Conservation (phyloP, 495 filamentous ascomycete species). For the Hapsidospora chrysogenum region DNA sequence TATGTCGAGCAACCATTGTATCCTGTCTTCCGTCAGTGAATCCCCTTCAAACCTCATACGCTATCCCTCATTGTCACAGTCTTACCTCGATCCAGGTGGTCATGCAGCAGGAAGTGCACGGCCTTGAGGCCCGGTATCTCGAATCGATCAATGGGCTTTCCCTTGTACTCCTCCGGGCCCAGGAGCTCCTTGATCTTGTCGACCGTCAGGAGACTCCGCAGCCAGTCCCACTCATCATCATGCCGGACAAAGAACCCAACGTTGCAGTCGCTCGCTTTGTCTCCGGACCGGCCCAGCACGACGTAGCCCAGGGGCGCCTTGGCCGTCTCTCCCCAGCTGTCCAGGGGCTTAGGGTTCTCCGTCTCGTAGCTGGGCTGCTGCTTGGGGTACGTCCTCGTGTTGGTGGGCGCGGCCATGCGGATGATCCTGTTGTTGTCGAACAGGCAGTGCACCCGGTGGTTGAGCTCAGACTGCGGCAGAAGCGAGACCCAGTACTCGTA, state of each 20-base stretch:
- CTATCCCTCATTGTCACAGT: no score
- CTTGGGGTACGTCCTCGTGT: constrained; percentile 13
- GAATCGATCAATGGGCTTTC: constrained; percentile 25
- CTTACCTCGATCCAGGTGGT: not conserved
- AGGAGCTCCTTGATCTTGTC: constrained; percentile 20
- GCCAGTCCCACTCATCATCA: constrained; percentile 31
- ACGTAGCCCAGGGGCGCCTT: constrained; percentile 28
- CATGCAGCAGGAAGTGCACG: constrained; percentile 25
- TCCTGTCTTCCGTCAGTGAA: not conserved
- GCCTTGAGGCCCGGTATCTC: constrained; percentile 23
- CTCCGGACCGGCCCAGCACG: constrained; percentile 31
- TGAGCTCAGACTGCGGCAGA: not conserved
- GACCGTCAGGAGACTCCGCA: constrained; percentile 26
- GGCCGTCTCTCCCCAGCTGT: constrained; percentile 22
- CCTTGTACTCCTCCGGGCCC: constrained; percentile 17
- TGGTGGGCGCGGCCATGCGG: constrained; percentile 14
- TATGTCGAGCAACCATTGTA: not conserved
- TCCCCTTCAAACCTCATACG: no score
- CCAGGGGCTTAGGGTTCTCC: constrained; percentile 7
- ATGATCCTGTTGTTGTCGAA: not conserved
- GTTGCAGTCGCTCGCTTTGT: constrained; percentile 36
- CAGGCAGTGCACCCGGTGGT: not conserved
- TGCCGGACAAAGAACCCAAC: constrained; percentile 35
- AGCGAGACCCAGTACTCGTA: not conserved
- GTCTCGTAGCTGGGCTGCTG: constrained; percentile 14